Base-by-base conservation (phyloP, 805 yeast genomes). In the Saccharomyces eubayanus region DNA sequence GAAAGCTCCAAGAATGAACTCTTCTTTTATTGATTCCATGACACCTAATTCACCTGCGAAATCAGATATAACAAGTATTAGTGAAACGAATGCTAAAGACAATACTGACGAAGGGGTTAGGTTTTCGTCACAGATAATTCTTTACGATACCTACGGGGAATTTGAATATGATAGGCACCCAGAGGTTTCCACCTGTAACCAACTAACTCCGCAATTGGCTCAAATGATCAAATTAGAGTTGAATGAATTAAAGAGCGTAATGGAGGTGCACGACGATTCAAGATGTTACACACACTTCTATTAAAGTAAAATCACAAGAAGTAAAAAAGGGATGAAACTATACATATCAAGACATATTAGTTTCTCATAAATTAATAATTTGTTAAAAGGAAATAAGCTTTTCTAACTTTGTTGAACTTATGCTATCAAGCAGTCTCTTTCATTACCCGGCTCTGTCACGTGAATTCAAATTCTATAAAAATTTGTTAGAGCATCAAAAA, bases 121-220 rank as follows among this genome's bases (percentile, higher is more conserved):
- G 49, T 92, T 92, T 70, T 86, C 96, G 5, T 84, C 95, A 1
- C 77, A 89, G 60, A 88, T 94, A 53, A 79, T 88, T 6, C 78
- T 94, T 46, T 92, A 84, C 69, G 95, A 89, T 56, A 92, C 97
- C 0, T 89, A 86, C 68, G 79, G 84, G 55, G 83, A 84, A 40
- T 83, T 80, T 20, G 97, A 87, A 59, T 92, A 92, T 69, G 97
- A 92, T 69, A 82, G 99, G 62, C 89, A 84, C 59, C 97, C 97
- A 0, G 97, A 90, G 57, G 76, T 84, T 29, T 96, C 96, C 2
- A 90, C 97, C 1, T 92, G 97, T 72, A 89, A 91, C 69, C 89
- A 85, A 65, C 75, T 90, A 67, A 90, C 96, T 1, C 96, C 97
- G 5, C 76, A 78, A 54, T 72, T 90, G 65, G 97, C 97, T 0